Percentiles rank a stretch among this genome's conserved stretches.
Conservation (phyloP, 1,284 basidiomycete species). For the Puccinia triticina region DNA sequence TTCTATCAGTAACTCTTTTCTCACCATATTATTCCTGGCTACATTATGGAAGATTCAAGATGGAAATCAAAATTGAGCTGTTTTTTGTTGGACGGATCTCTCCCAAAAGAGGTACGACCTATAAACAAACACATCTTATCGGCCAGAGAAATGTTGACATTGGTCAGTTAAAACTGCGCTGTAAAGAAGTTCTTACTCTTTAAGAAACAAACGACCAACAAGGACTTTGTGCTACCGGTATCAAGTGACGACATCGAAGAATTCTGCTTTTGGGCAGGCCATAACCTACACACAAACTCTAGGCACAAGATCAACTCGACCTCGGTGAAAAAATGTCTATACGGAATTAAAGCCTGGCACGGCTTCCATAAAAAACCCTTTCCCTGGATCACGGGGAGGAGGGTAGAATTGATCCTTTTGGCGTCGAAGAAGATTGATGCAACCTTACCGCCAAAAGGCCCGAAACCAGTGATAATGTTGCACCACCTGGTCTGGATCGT, state of each 20-base stretch:
- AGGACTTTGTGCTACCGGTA: background rate
- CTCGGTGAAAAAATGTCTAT: background rate
- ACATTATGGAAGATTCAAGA: too few relatives aligned
- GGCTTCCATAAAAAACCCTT: background rate
- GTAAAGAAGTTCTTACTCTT: background rate
- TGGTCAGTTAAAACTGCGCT: background rate
- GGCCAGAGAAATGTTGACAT: too few relatives aligned
- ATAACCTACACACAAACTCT: background rate
- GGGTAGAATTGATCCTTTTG: background rate
- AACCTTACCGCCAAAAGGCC: background rate
- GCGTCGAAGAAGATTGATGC: background rate
- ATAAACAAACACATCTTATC: too few relatives aligned
- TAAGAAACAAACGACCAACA: background rate
- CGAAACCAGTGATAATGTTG: background rate
- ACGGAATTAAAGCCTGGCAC: background rate
- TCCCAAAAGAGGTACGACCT: too few relatives aligned
- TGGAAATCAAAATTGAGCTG: too few relatives aligned
- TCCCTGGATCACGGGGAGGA: background rate
- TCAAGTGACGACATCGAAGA: background rate
- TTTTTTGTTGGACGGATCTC: too few relatives aligned
- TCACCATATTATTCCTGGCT: too few relatives aligned
- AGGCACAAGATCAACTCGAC: background rate
- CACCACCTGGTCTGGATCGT: background rate
- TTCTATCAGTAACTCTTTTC: too few relatives aligned
- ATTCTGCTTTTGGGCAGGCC: background rate